Conservation (phyloP, 2,329 filamentous ascomycete species). For the Penicillium sclerotigenum region DNA sequence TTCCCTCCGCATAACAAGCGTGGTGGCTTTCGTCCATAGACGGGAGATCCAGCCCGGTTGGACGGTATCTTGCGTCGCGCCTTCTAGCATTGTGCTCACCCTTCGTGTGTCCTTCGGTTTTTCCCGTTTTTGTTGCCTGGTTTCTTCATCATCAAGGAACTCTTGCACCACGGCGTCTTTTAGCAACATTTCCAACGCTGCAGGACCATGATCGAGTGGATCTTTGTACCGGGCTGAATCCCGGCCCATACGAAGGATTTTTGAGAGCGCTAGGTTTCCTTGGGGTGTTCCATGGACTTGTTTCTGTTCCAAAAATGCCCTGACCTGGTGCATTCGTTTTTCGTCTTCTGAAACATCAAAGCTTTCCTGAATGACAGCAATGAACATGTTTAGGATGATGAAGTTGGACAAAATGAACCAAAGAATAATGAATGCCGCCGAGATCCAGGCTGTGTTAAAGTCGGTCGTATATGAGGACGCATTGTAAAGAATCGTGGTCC, state of each 20-base stretch:
- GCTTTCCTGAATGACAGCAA: constrained; percentile 99
- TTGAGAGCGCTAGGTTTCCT: constrained; percentile 64
- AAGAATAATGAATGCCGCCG: constrained; percentile 81
- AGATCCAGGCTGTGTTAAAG: constrained; percentile 82
- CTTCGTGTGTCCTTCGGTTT: constrained; percentile 27
- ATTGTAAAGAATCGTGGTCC: constrained; percentile 83
- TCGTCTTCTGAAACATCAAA: constrained; percentile 98
- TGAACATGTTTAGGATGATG: constrained; percentile 99
- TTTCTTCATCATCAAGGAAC: constrained; percentile 75
- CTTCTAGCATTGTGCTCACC: constrained; percentile 30
- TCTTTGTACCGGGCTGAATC: constrained; percentile 65
- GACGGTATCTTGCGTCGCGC: constrained; percentile 42
- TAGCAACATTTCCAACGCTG: constrained; percentile 90
- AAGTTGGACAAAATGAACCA: constrained; percentile 97
- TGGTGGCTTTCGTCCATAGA: constrained; percentile 60
- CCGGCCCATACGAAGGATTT: constrained; percentile 60
- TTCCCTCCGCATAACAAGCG: constrained; percentile 62
- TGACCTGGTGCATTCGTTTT: constrained; percentile 93
- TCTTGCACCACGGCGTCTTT: constrained; percentile 95
- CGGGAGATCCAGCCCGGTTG: constrained; percentile 59
- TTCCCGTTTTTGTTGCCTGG: constrained; percentile 8
- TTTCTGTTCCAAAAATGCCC: constrained; percentile 87
- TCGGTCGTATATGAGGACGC: constrained; percentile 66
- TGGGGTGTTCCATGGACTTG: constrained; percentile 67
- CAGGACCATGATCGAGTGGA: constrained; percentile 85